phyloP scores from a whole-genome alignment of 257 asterid species.

The Linaria vulgaris region DNA sequence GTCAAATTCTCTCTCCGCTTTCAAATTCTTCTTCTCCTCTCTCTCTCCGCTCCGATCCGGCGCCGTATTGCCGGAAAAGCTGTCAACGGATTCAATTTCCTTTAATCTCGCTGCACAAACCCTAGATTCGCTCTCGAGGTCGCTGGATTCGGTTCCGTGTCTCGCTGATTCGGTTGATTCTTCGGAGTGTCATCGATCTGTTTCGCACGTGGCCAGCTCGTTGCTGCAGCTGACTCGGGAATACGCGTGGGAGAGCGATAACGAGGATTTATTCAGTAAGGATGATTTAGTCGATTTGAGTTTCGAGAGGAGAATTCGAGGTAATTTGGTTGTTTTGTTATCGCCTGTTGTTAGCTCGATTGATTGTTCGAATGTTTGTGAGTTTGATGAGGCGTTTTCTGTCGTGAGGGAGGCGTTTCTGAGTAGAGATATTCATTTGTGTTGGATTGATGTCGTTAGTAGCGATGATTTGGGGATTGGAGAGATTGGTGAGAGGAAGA shows the following conservation, averaged over 20 bases:
- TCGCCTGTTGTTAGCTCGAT: slow-evolving; percentile 45
- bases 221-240: slow-evolving; percentile 65
- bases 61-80: slow-evolving; percentile 27
- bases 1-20: slow-evolving; percentile 59
- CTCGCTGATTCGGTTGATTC: slow-evolving; percentile 33
- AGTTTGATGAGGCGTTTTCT: slow-evolving; percentile 47
- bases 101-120: slow-evolving; percentile 43
- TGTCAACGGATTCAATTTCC: slow-evolving; percentile 31
- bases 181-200: slow-evolving; percentile 31
- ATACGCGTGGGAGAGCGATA: slow-evolving; percentile 68
- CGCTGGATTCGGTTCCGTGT: slow-evolving; percentile 36
- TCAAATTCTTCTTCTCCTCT: slow-evolving; percentile 78
- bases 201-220: slow-evolving; percentile 43
- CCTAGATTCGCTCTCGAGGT: slow-evolving; percentile 44
- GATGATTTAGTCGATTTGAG: slow-evolving; percentile 21
- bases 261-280: slow-evolving; percentile 38
- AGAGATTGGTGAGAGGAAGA: slow-evolving; percentile 27
- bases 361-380: slow-evolving; percentile 37
- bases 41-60: slow-evolving; percentile 64
- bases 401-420: slow-evolving; percentile 47
- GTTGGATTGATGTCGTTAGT: slow-evolving; percentile 80
- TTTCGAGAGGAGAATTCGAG: slow-evolving; percentile 29
- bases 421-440: slow-evolving; percentile 60
- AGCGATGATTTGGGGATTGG: slow-evolving; percentile 27
- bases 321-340: slow-evolving; percentile 70